phyloP scores from a whole-genome alignment of 2,329 filamentous ascomycete genomes.

The Nemania sp. region DNA sequence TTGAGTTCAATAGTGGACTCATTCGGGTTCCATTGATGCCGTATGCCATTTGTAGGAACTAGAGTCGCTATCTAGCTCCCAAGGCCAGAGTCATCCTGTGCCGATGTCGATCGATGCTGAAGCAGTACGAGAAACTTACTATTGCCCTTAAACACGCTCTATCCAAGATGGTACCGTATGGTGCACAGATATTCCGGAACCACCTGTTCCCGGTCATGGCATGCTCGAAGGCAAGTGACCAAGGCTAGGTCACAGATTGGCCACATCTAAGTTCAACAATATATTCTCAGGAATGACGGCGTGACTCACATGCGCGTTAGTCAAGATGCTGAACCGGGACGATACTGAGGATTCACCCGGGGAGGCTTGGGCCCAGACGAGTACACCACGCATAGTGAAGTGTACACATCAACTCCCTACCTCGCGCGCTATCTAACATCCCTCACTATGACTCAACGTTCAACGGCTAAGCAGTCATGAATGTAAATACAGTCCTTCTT shows the following conservation, averaged over 20 bases:
- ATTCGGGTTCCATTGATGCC: neutral
- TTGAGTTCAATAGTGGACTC: neutral
- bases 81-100: neutral
- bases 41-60: neutral
- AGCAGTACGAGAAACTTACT: too few species aligned
- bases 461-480: neutral
- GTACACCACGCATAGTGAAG: too few species aligned
- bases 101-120: neutral
- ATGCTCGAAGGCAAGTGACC: too few species aligned
- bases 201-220: too few species aligned
- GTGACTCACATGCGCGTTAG: neutral
- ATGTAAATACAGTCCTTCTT: neutral
- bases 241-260: too few species aligned
- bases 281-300: neutral
- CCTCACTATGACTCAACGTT: too few species aligned
- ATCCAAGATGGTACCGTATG: neutral
- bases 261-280: neutral
- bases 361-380: neutral
- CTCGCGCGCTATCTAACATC: neutral
- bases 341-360: too few species aligned
- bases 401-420: too few species aligned
- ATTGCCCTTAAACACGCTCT: too few species aligned
- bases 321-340: too few species aligned
- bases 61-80: neutral
- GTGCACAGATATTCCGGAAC: neutral